Evolutionary conservation across 176 grass and related monocot genomes (phyloP).

Genomic region (Lolium rigidum): DNA sequence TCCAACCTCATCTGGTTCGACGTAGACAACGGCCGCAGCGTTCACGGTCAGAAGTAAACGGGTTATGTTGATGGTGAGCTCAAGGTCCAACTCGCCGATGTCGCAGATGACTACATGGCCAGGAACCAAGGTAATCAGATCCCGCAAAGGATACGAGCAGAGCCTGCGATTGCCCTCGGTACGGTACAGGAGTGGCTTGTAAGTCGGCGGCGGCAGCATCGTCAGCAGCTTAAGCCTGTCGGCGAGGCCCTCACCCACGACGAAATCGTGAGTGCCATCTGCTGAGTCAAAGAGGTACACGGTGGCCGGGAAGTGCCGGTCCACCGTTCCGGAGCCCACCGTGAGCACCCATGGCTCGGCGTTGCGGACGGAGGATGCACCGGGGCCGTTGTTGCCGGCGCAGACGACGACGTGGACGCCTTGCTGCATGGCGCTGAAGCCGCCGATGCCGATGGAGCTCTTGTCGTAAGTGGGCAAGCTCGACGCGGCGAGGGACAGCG

Average conservation of each 20-base stretch:
- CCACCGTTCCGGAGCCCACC: neutral
- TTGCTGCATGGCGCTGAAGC: no score
- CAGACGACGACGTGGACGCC: no score
- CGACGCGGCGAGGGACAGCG: no score
- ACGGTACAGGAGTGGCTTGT: neutral
- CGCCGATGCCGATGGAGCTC: no score
- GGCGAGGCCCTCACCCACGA: neutral
- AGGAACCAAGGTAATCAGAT: neutral
- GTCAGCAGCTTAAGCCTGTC: neutral
- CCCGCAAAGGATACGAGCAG: neutral
- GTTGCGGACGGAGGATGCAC: no score
- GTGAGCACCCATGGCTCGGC: no score
- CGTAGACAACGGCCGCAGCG: neutral
- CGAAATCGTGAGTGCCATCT: neutral
- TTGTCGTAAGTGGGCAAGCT: no score
- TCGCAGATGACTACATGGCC: neutral
- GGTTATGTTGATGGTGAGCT: neutral
- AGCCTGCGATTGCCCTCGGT: neutral
- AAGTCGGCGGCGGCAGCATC: neutral
- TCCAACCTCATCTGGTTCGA: neutral
- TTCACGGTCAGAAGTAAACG: neutral
- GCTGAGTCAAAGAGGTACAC: neutral
- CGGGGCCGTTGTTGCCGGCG: no score
- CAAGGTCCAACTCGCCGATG: neutral
- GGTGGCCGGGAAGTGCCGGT: neutral